Percentiles rank a stretch among this genome's conserved stretches.
Evolutionary conservation across 345 rosid species (phyloP).

Genomic region (Syzygium grande): DNA sequence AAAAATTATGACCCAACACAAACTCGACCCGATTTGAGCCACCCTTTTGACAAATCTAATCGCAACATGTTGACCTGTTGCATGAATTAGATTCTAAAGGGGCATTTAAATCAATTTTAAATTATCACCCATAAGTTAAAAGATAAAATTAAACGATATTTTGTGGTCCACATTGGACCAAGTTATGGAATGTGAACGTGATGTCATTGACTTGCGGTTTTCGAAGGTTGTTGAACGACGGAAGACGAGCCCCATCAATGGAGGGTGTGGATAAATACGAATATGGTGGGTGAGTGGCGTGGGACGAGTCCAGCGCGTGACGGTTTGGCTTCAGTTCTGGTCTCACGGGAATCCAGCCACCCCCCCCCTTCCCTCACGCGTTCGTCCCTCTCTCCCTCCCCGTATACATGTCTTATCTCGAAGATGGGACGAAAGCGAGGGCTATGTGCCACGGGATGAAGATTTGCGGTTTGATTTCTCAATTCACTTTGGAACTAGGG

Average conservation of each 20-base stretch:
- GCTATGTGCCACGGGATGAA: not conserved
- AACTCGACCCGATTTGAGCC: too few species aligned
- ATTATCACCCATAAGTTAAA: not conserved
- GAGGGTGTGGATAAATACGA: not conserved
- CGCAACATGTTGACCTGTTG: not conserved
- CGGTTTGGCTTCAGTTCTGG: slow-evolving; percentile 8
- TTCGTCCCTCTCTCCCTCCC: not conserved
- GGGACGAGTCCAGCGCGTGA: not conserved
- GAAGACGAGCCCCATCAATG: not conserved
- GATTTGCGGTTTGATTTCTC: not conserved
- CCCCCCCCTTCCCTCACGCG: slow-evolving; percentile 4
- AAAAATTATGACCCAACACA: too few species aligned
- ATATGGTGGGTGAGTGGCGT: not conserved
- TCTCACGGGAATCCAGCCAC: slow-evolving; percentile 36
- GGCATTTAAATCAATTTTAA: not conserved
- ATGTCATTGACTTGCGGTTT: not conserved
- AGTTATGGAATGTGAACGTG: not conserved
- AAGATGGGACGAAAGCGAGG: not conserved
- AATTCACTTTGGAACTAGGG: not conserved
- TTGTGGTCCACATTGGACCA: not conserved
- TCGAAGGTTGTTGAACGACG: not conserved
- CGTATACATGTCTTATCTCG: not conserved
- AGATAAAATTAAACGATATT: not conserved
- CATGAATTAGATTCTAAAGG: not conserved
- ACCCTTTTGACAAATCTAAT: not conserved